A percentile compares a stretch with the other conserved stretches of the same genome.
Conservation (phyloP, 352 stramenopile species). For the Lagenidium giganteum region DNA sequence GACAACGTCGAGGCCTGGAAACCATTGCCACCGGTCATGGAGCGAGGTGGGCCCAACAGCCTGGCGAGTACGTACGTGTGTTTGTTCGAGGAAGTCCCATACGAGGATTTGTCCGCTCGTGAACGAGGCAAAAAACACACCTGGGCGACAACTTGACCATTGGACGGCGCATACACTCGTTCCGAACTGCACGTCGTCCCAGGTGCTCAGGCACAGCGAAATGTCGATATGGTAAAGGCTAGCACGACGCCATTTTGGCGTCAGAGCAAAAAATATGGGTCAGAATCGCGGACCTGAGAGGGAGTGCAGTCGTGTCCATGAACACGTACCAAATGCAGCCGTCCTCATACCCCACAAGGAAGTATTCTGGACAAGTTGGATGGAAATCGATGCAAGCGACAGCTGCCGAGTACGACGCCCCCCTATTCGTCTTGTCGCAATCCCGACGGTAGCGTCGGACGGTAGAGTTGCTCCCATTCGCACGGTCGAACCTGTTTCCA, state of each 20-base stretch:
- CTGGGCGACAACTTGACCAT: slow-evolving; percentile 48
- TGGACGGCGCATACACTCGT: slow-evolving; percentile 31
- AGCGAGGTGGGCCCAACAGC: too few species aligned
- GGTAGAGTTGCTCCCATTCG: neutral
- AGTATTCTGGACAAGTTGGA: slow-evolving; percentile 39
- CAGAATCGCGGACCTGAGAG: too few species aligned
- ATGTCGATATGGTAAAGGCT: slow-evolving; percentile 45
- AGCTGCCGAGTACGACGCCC: slow-evolving; percentile 3
- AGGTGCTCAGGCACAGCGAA: slow-evolving; percentile 30
- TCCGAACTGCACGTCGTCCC: slow-evolving; percentile 43
- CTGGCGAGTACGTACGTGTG: too few species aligned
- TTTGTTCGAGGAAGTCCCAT: slow-evolving; percentile 50
- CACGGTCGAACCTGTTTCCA: slow-evolving; percentile 32
- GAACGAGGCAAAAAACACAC: slow-evolving; percentile 52
- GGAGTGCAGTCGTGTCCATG: too few species aligned
- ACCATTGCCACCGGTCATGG: too few species aligned
- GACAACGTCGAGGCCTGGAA: too few species aligned
- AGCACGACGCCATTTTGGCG: too few species aligned
- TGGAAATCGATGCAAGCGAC: slow-evolving; percentile 53
- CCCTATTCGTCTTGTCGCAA: neutral
- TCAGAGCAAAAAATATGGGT: too few species aligned
- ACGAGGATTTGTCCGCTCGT: slow-evolving; percentile 36
- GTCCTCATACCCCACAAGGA: slow-evolving; percentile 62
- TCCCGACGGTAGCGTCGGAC: slow-evolving; percentile 2
- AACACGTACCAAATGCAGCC: slow-evolving; percentile 34